Base-by-base conservation (phyloP, 371 early-diverging fungal genomes). In the Zychaea mexicana region DNA sequence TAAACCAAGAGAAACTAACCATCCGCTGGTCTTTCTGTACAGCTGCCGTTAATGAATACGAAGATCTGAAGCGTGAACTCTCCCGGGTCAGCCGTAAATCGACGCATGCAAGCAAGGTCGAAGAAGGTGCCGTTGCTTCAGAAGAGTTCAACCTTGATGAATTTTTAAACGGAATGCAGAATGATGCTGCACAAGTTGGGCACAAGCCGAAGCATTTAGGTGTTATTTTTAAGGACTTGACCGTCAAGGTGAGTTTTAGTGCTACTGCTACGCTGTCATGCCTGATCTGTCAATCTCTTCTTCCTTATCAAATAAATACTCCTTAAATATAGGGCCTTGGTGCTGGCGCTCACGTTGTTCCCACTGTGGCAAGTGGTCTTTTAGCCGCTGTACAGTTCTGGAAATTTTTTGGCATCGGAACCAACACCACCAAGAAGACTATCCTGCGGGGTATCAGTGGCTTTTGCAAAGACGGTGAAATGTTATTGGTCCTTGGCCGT, bases 401-500 rank as follows among this genome's bases (percentile, higher is more conserved):
- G 74, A 74, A 71, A 56, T 42, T 45, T n/a, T 66, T 70, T 26
- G 63, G 76, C 17, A n/a, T 68, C 46, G 65, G 69, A 2, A 52
- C 36, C 1, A 63, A 62, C 5, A 13, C 39, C 28, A 71, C 52
- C 19, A 68, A 60, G 31, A 74, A 69, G 26, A 67, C 60, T 1
- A 85, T 91, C 53, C 67, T 89, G 6, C 72, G 83, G 53, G 68
- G 79, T 17, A 65, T 86, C 54, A 82, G 78, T 28, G 91, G 91
- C 10, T 86, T 80, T 55, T 83, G 85, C 36, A 73, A 76, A 15
- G 85, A 85, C 10, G 89, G 90, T 7, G 90, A 91, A 66, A 89
- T 91, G 90, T 67, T 91, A 33, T 67, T 91, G 13, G 86, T 91
- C 3, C 79, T 91, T 8, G 91, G 91, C 2, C 81, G 87, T 1